Evolutionary conservation across 1,284 basidiomycete genomes (phyloP).

Genomic region (Ceratobasidium sp.): DNA sequence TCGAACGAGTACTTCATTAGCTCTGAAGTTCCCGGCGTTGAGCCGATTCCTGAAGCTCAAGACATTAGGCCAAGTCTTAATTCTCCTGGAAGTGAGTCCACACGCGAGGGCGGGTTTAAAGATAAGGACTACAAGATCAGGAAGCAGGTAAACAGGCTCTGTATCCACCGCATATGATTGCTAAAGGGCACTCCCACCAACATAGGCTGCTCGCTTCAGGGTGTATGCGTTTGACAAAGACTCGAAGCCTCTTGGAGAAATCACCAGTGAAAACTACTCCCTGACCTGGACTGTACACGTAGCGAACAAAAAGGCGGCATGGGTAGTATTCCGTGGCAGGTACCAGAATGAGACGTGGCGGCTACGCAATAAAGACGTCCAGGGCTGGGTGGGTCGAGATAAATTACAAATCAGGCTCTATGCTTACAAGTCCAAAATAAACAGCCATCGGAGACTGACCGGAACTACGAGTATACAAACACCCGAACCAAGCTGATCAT

Average conservation of each 20-base stretch:
- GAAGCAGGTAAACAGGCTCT: constrained; percentile 50
- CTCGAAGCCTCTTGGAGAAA: constrained; percentile 51
- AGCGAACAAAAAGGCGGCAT: constrained; percentile 53
- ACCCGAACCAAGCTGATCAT: constrained; percentile 48
- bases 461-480: constrained; percentile 40
- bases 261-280: constrained; percentile 48
- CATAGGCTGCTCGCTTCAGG: constrained; percentile 53
- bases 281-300: constrained; percentile 54
- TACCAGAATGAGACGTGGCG: constrained; percentile 14
- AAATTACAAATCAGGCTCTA: no score
- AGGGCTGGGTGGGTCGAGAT: constrained; percentile 36
- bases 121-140: constrained; percentile 51
- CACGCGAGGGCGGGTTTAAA: constrained; percentile 50
- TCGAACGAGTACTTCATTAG: constrained; percentile 52
- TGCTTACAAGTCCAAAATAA: no score
- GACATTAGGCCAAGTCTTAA: no score
- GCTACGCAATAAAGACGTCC: constrained; percentile 27
- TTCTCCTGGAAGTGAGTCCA: no score
- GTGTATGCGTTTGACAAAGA: constrained; percentile 52
- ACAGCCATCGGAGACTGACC: no score
- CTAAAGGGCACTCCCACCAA: background rate
- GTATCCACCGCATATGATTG: background rate
- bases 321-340: constrained; percentile 43
- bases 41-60: constrained; percentile 44
- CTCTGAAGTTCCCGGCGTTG: constrained; percentile 52